Evolutionary conservation across 176 grass and related monocot species (phyloP).

Genomic region (Hsuehochloa calcarea): DNA sequence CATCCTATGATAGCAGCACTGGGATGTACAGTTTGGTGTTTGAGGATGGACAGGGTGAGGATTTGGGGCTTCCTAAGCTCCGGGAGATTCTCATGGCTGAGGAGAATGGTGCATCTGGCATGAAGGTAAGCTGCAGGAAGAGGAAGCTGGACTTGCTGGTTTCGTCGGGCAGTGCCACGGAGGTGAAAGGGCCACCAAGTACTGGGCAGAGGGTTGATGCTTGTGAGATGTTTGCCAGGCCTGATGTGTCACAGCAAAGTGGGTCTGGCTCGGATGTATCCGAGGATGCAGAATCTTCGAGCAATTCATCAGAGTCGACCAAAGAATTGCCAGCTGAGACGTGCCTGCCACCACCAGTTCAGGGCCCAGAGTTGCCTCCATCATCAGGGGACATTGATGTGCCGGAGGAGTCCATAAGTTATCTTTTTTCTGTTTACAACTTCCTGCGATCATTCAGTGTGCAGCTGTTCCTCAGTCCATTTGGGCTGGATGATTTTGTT

Average conservation of each 20-base stretch:
- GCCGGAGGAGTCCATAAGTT: conserved; percentile 64
- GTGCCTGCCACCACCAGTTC: too few relatives aligned
- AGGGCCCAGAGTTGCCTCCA: neutral
- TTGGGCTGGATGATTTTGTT: conserved; percentile 84
- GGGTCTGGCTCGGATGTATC: too few relatives aligned
- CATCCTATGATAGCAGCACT: conserved; percentile 22
- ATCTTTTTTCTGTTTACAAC: conserved; percentile 86
- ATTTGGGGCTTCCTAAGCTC: conserved; percentile 44
- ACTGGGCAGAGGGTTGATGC: too few relatives aligned
- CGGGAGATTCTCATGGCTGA: conserved; percentile 28
- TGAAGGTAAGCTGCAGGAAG: conserved; percentile 85
- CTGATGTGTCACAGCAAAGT: too few relatives aligned
- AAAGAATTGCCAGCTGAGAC: too few relatives aligned
- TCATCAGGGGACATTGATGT: conserved; percentile 75
- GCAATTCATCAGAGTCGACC: too few relatives aligned
- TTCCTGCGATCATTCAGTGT: conserved; percentile 89
- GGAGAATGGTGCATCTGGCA: conserved; percentile 48
- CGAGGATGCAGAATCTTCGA: too few relatives aligned
- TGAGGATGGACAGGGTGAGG: conserved; percentile 55
- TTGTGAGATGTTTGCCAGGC: too few relatives aligned
- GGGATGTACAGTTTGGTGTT: conserved; percentile 37
- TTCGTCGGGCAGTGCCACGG: too few relatives aligned
- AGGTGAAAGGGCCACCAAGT: too few relatives aligned
- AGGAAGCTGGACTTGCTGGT: conserved; percentile 30
- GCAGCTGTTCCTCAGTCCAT: conserved; percentile 81